phyloP scores from a whole-genome alignment of 1,139 yeast genomes.

The Geotrichum klebahnii region DNA sequence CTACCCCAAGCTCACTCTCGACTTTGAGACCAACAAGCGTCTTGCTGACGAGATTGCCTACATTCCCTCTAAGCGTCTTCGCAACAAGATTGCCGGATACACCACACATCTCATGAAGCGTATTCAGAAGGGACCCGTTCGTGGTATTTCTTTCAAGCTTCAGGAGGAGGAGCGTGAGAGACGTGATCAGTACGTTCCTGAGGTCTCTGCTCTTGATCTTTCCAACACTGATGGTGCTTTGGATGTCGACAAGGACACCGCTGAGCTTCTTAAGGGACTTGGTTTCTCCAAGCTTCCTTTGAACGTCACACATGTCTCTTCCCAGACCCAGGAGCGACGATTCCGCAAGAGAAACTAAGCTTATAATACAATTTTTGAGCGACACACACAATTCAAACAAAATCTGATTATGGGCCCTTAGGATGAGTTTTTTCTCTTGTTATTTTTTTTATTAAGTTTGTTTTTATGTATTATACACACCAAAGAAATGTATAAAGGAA shows the following conservation, averaged over 20 bases:
- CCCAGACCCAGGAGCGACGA: conserved; percentile 92
- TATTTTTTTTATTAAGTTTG: background rate
- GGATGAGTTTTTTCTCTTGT: background rate
- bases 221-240: conserved; percentile 94
- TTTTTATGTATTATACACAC: background rate
- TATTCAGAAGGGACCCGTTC: conserved; percentile 99
- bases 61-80: conserved; percentile 98
- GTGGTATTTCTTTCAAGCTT: conserved; percentile 99
- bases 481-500: background rate
- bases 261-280: conserved; percentile 90
- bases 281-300: conserved; percentile 90
- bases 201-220: conserved; percentile 98
- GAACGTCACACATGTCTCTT: conserved; percentile 85
- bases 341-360: conserved; percentile 83
- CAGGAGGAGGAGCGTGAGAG: conserved; percentile 99
- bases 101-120: conserved; percentile 99
- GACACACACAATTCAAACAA: background rate
- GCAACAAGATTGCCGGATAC: conserved; percentile 99
- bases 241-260: conserved; percentile 97
- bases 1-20: conserved; percentile 99
- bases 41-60: conserved; percentile 97
- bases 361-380: background rate
- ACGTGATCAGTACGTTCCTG: conserved; percentile 99
- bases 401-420: background rate
- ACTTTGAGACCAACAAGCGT: conserved; percentile 99